A percentile compares a stretch with the other conserved stretches of the same genome.
Evolutionary conservation across 2,329 filamentous ascomycete genomes (phyloP).

Genomic region (Aspergillus hortae): DNA sequence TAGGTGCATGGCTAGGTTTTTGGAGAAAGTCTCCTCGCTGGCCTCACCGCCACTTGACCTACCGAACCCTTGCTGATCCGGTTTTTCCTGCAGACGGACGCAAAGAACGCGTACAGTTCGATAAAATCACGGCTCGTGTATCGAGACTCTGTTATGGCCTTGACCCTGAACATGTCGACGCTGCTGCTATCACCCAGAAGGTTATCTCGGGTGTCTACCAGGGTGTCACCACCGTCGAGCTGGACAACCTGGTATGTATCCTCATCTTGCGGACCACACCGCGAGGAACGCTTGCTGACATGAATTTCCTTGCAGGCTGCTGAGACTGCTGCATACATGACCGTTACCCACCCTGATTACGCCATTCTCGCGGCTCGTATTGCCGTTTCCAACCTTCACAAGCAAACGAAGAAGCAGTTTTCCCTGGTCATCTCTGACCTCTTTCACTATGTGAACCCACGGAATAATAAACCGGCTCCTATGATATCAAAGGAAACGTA

Average conservation of each 20-base stretch:
- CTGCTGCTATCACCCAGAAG: constrained; percentile 97
- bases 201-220: constrained; percentile 99
- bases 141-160: constrained; percentile 97
- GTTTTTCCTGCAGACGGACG: constrained; percentile 70
- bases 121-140: constrained; percentile 99
- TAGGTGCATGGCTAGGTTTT: not conserved
- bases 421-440: constrained; percentile 92
- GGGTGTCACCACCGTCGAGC: constrained; percentile 91
- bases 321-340: constrained; percentile 99
- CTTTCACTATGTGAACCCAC: constrained; percentile 94
- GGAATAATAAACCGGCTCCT: constrained; percentile 75
- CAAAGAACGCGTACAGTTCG: constrained; percentile 99
- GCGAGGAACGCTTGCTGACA: constrained; percentile 14
- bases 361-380: constrained; percentile 97
- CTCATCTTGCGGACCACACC: not conserved
- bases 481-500: constrained; percentile 95
- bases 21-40: not conserved
- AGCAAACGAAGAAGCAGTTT: constrained; percentile 99
- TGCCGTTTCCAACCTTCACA: constrained; percentile 98
- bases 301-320: constrained; percentile 64
- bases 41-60: constrained; percentile 16
- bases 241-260: constrained; percentile 83
- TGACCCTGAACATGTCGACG: constrained; percentile 92
- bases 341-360: constrained; percentile 97
- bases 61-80: constrained; percentile 17